Conservation (phyloP, 352 stramenopile genomes). For the Blastocystis sp. region DNA sequence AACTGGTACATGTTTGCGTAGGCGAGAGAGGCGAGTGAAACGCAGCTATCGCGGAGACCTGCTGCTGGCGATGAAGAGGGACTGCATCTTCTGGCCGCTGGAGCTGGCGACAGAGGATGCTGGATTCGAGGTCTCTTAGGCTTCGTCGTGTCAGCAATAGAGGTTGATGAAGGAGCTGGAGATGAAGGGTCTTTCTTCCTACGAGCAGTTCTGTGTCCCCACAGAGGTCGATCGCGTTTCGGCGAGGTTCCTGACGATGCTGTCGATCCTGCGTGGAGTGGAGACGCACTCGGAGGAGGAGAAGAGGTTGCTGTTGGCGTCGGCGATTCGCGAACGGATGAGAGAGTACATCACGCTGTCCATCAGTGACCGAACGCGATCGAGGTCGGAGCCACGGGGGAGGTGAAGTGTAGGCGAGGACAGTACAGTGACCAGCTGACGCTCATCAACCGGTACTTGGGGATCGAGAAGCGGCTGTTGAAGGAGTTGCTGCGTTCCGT, state of each 20-base stretch:
- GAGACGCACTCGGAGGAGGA: neutral
- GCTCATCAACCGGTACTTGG: neutral
- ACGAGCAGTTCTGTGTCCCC: constrained; percentile 2
- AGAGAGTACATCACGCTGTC: neutral
- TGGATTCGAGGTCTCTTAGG: neutral
- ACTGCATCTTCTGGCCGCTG: neutral
- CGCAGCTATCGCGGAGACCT: neutral
- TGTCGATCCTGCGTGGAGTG: neutral
- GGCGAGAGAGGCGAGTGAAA: neutral
- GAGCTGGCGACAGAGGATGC: neutral
- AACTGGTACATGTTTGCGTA: constrained; percentile 34
- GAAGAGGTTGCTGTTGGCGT: neutral
- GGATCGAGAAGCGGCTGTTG: neutral
- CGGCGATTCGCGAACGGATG: neutral
- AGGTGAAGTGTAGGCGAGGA: neutral
- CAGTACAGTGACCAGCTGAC: neutral
- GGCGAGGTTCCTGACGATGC: neutral
- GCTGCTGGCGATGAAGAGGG: neutral
- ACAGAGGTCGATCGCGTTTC: neutral
- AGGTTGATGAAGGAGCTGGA: neutral
- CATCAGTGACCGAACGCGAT: neutral
- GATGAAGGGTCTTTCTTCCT: neutral
- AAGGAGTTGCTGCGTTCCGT: neutral
- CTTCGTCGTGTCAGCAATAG: neutral
- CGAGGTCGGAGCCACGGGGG: neutral